Evolutionary conservation across 2,329 filamentous ascomycete genomes (phyloP), one percentile per base, ranked within the genome.

Genomic region (Zasmidium angulare): DNA sequence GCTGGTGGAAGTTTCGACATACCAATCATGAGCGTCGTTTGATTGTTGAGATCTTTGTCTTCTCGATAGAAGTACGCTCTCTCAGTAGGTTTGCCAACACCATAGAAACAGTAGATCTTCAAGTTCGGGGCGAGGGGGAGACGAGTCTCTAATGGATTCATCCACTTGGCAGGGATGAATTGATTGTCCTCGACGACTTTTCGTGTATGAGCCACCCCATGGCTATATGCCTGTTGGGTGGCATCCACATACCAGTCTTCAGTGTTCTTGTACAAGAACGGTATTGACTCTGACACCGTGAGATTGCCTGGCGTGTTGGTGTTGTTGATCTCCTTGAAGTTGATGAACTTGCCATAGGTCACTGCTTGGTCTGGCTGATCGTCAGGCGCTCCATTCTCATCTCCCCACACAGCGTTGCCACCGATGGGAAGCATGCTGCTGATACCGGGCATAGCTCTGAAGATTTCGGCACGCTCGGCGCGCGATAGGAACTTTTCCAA

Each of bases 81-180:
- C 76, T 99, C 93, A 0, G 93, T 98, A 2, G 90, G 89, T 74
- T 98, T 99, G 2, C 93, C 93, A 2, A 96, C 86, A 20, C 90
- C 95, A 72, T 99, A 98, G 79, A 99, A 98, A 77, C 95, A 98
- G 77, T 93, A 98, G 12, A 99, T 91, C 74, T 96, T 97, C 70
- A 99, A 80, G 70, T 86, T 90, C 0, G 95, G 93, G 1, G 95
- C 93, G 20, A 91, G 81, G 0, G 95, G 95, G 0, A 98, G 81
- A 1, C 93, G 85, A 0, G 91, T 90, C 74, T 98, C 93, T 0
- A 98, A 84, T 0, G 95, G 95, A 71, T 99, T 99, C 62, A 96
- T 86, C 95, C 95, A 99, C 72, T 96, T 99, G 0, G 73, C 67
- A 0, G 79, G 79, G n/a, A 79, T 74, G 31, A 63, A 63, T 54